Evolutionary conservation across 805 yeast species (phyloP).

Genomic region (Ogataea siamensis): DNA sequence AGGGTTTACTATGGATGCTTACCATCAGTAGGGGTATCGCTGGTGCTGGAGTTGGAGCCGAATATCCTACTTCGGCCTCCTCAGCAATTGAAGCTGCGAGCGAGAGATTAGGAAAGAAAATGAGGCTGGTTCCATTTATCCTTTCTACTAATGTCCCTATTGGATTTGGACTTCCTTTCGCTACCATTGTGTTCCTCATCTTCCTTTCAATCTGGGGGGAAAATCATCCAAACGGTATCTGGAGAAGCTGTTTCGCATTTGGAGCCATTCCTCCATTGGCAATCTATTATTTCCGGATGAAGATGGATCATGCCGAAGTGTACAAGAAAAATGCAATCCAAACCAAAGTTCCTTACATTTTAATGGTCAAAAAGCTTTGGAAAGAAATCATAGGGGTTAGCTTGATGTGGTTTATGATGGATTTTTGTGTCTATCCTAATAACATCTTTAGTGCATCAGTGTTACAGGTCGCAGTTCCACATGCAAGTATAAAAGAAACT

Average conservation of each 20-base stretch:
- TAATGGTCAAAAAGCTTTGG: conserved; percentile 52
- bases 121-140: conserved; percentile 42
- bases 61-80: conserved; percentile 60
- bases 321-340: conserved; percentile 47
- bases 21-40: conserved; percentile 12
- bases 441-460: conserved; percentile 55
- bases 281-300: conserved; percentile 65
- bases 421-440: conserved; percentile 64
- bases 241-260: conserved; percentile 50
- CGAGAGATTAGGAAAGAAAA: conserved; percentile 36
- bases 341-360: conserved; percentile 50
- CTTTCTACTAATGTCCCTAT: conserved; percentile 46
- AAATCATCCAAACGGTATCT: conserved; percentile 35
- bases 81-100: conserved; percentile 60
- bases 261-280: conserved; percentile 56
- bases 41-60: conserved; percentile 52
- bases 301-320: conserved; percentile 49
- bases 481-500: conserved; percentile 33
- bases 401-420: conserved; percentile 61
- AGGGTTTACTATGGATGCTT: conserved; percentile 45
- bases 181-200: conserved; percentile 43
- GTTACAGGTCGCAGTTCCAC: conserved; percentile 39
- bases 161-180: conserved; percentile 31
- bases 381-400: conserved; percentile 50
- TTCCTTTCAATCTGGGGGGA: conserved; percentile 37